Base-by-base conservation (phyloP, 768 basidiomycete species). In the Collybia sordida region DNA sequence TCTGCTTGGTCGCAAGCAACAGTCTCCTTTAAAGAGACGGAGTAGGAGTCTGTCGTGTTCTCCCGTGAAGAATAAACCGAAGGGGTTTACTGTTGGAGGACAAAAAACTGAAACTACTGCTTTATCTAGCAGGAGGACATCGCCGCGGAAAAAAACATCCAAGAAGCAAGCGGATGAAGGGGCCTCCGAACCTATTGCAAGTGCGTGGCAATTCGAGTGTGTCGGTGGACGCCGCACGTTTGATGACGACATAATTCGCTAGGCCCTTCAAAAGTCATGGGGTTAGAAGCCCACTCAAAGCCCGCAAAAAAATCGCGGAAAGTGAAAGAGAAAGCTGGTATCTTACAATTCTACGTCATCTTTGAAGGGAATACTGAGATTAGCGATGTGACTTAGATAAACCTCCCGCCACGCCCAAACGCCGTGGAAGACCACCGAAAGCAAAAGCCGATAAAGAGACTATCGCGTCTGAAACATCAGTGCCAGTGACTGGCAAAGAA, bases 1-100 rank as follows among this genome's bases (percentile, higher is more conserved):
- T 50, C 58, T 61, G 7, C 49, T 59, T 11, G 57, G 59, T 21
- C 48, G 51, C 12, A 53, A 53, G 47, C 72, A 73, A 8, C 75
- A 77, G 50, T 78, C 77, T 1, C 80, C 80, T 1, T 60, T 62
- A 42, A 76, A 72, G 48, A 46, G 41, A 34, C 54, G 50, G 15
- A 59, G 54, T n/a, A 56, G 66, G 37, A 67, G 64, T 40, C 50
- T 52, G n/a, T 67, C 71, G 2, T 53, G 51, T 28, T 71, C 72
- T 28, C 71, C 71, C 12, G 43, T 47, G 21, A 62, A 59, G 36
- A 49, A 34, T 34, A 51, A 53, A 49, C 41, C 18, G 8, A 59
- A 57, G 24, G 35, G 12, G 4, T 22, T 49, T 19, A 38, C 19
- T 17, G 25, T 25, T 31, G 21, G 4, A 31, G 42, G 27, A 2